These are phyloP conservation scores for Penicillium cinerascens DNA, from an alignment of 495 filamentous ascomycete genomes.

Conservation along the genomic window DNA sequence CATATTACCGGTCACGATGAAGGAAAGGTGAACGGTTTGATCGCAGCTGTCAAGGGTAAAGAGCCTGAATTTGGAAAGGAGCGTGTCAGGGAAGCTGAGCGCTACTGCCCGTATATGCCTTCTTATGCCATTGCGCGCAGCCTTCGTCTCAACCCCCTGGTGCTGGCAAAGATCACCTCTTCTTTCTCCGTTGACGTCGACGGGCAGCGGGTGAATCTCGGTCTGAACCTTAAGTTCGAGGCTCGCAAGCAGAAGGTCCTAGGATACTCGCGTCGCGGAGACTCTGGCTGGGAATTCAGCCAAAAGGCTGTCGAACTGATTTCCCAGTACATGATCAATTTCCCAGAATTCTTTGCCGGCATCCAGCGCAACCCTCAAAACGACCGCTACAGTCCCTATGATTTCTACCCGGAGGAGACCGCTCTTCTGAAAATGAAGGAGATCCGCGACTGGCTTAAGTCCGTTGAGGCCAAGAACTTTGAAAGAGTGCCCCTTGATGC, in stretches of 20 bases:
- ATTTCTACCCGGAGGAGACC: slow-evolving; percentile 74
- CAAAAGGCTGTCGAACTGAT: slow-evolving; percentile 77
- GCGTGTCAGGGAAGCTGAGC: slow-evolving; percentile 65
- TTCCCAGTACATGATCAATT: slow-evolving; percentile 82
- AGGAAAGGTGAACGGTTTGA: slow-evolving; percentile 71
- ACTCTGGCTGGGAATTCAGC: slow-evolving; percentile 93
- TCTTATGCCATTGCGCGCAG: slow-evolving; percentile 82
- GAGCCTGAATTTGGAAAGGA: slow-evolving; percentile 78
- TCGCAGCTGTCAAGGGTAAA: slow-evolving; percentile 62
- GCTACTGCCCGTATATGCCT: slow-evolving; percentile 69
- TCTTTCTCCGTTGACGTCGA: slow-evolving; percentile 80
- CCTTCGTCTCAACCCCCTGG: slow-evolving; percentile 76
- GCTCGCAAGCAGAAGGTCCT: slow-evolving; percentile 92
- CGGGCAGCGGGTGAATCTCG: slow-evolving; percentile 78
- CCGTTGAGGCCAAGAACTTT: slow-evolving; percentile 81
- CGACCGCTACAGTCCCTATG: slow-evolving; percentile 72
- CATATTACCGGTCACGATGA: slow-evolving; percentile 72
- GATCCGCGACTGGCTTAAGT: slow-evolving; percentile 88
- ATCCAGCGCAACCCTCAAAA: slow-evolving; percentile 73
- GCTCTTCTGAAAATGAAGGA: slow-evolving; percentile 67
- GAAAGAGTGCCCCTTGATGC: slow-evolving; percentile 92
- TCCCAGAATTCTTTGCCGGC: slow-evolving; percentile 90
- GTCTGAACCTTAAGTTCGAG: slow-evolving; percentile 96
- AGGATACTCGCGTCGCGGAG: slow-evolving; percentile 83
- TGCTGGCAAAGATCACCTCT: slow-evolving; percentile 92